phyloP scores from a whole-genome alignment of 495 filamentous ascomycete species.

The Aspergillus sclerotioniger region DNA sequence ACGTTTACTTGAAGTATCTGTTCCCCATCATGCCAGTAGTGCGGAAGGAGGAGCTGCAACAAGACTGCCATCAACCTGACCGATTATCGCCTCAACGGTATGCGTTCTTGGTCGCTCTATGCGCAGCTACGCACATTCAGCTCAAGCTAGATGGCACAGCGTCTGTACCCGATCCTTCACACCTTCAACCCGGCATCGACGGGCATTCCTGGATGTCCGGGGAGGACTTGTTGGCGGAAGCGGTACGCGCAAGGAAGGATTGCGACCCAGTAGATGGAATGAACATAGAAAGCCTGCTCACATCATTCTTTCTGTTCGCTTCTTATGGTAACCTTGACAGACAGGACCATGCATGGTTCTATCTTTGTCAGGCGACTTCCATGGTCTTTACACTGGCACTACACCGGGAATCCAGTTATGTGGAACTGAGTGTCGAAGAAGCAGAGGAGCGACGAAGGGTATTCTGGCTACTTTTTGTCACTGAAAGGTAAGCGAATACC shows the following conservation, averaged over 20 bases:
- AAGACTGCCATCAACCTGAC: constrained; percentile 60
- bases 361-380: constrained; percentile 60
- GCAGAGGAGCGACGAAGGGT: constrained; percentile 53
- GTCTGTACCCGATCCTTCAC: constrained; percentile 50
- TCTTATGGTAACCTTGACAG: constrained; percentile 66
- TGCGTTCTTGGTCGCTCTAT: constrained; percentile 74
- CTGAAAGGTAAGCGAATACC: constrained; percentile 46
- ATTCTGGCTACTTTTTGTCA: constrained; percentile 65
- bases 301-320: constrained; percentile 78
- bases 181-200: constrained; percentile 51
- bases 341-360: constrained; percentile 58
- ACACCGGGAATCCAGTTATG: constrained; percentile 55
- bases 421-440: constrained; percentile 42
- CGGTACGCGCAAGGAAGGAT: constrained; percentile 69
- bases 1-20: constrained; percentile 56
- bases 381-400: constrained; percentile 59
- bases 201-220: constrained; percentile 42
- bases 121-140: constrained; percentile 83
- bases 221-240: constrained; percentile 66
- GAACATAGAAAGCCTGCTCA: constrained; percentile 64
- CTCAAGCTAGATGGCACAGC: constrained; percentile 58
- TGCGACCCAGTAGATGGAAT: constrained; percentile 66
- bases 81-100: constrained; percentile 65
- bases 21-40: constrained; percentile 84
- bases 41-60: constrained; percentile 62